These are phyloP conservation scores for Jacaranda mimosifolia DNA, from an alignment of 257 asterid species.

Conservation along the genomic window DNA sequence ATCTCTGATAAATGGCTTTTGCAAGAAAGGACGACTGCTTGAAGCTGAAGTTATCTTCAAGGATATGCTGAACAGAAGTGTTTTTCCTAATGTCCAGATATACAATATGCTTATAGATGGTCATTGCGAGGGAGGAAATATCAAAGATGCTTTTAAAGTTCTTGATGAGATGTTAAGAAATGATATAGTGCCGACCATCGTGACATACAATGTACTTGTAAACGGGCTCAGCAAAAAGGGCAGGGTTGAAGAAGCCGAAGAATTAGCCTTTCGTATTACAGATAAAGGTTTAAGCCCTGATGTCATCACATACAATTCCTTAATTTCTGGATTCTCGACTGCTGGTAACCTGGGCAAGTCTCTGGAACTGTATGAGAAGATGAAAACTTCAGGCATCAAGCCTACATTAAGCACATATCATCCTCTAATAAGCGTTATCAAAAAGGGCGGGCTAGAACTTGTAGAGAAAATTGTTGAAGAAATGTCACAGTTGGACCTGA, in stretches of 20 bases:
- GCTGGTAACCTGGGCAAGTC: slow-evolving; percentile 61
- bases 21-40: slow-evolving; percentile 68
- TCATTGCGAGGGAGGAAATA: slow-evolving; percentile 58
- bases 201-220: slow-evolving; percentile 72
- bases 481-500: slow-evolving; percentile 53
- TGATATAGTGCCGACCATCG: slow-evolving; percentile 61
- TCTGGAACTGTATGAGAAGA: slow-evolving; percentile 60
- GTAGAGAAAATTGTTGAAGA: slow-evolving; percentile 67
- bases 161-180: slow-evolving; percentile 59
- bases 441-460: slow-evolving; percentile 47
- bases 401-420: slow-evolving; percentile 75
- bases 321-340: slow-evolving; percentile 65
- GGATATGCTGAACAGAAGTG: slow-evolving; percentile 69
- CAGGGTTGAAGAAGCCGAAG: slow-evolving; percentile 68
- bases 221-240: slow-evolving; percentile 72
- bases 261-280: slow-evolving; percentile 50
- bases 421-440: slow-evolving; percentile 63
- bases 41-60: slow-evolving; percentile 68
- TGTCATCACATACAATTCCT: slow-evolving; percentile 74
- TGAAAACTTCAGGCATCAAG: slow-evolving; percentile 66
- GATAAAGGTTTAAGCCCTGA: slow-evolving; percentile 69
- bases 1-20: slow-evolving; percentile 70
- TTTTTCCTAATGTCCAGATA: slow-evolving; percentile 70
- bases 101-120: slow-evolving; percentile 77
- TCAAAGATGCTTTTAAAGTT: slow-evolving; percentile 51